Conservation (phyloP, 116 monocot genomes). For the Cymodocea nodosa region DNA sequence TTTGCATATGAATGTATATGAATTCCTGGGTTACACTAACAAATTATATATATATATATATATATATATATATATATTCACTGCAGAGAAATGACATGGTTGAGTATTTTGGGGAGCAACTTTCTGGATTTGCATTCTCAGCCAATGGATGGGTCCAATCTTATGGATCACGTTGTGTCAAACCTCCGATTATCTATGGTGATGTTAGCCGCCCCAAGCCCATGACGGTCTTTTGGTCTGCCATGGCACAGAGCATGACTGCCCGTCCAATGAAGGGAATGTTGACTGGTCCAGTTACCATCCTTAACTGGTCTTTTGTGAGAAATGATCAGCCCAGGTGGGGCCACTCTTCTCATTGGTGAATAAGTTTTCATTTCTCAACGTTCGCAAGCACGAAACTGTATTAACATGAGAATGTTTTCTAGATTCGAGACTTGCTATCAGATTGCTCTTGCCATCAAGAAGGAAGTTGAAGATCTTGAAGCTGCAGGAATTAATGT, state of each 20-base stretch:
- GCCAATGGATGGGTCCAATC: slow-evolving; percentile 65
- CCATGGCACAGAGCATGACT: slow-evolving; percentile 55
- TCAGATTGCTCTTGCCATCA: slow-evolving; percentile 62
- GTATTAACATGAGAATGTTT: neutral
- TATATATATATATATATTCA: no score
- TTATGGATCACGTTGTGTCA: slow-evolving; percentile 55
- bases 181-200: slow-evolving; percentile 62
- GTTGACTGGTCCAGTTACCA: slow-evolving; percentile 59
- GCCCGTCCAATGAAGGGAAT: slow-evolving; percentile 58
- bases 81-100: slow-evolving; percentile 62
- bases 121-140: slow-evolving; percentile 63
- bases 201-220: slow-evolving; percentile 60
- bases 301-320: slow-evolving; percentile 67
- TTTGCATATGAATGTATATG: neutral
- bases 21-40: neutral
- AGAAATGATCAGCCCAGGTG: slow-evolving; percentile 56
- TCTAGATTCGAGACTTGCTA: slow-evolving; percentile 56
- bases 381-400: neutral
- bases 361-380: neutral
- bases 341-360: neutral
- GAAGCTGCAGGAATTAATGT: slow-evolving; percentile 52
- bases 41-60: neutral
- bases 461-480: slow-evolving; percentile 60
- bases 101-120: slow-evolving; percentile 60
- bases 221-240: slow-evolving; percentile 62